Conservation (phyloP, 805 yeast species). For the Candida golubevii region DNA sequence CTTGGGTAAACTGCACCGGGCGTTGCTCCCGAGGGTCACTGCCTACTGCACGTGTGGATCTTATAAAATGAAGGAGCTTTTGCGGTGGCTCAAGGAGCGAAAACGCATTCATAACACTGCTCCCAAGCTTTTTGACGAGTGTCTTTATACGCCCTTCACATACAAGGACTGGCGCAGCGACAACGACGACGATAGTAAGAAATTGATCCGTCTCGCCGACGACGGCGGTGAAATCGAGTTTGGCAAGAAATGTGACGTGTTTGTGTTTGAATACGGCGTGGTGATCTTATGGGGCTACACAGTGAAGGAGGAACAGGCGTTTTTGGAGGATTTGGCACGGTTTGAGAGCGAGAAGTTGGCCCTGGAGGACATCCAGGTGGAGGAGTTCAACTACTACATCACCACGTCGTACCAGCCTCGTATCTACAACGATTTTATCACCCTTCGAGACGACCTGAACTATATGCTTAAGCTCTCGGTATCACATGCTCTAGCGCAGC, state of each 20-base stretch:
- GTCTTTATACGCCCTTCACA: constrained; percentile 86
- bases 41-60: constrained; percentile 96
- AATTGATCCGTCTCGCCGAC: constrained; percentile 69
- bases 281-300: constrained; percentile 95
- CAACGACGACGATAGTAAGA: constrained; percentile 35
- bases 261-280: constrained; percentile 95
- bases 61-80: constrained; percentile 81
- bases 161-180: constrained; percentile 71
- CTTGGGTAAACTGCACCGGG: constrained; percentile 80
- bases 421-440: constrained; percentile 91
- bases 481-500: constrained; percentile 93
- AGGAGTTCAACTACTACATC: constrained; percentile 91
- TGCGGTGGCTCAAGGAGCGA: constrained; percentile 79
- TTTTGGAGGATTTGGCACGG: constrained; percentile 77
- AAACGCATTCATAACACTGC: constrained; percentile 68
- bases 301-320: constrained; percentile 74
- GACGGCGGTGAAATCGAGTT: constrained; percentile 95
- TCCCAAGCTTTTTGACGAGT: constrained; percentile 90
- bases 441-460: constrained; percentile 82
- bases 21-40: constrained; percentile 85
- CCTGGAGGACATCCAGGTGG: constrained; percentile 87
- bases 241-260: constrained; percentile 75
- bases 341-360: constrained; percentile 91
- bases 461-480: constrained; percentile 90
- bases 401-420: constrained; percentile 94